These are phyloP conservation scores for Glonium stellatum DNA, from an alignment of 495 filamentous ascomycete species.

Conservation along the genomic window DNA sequence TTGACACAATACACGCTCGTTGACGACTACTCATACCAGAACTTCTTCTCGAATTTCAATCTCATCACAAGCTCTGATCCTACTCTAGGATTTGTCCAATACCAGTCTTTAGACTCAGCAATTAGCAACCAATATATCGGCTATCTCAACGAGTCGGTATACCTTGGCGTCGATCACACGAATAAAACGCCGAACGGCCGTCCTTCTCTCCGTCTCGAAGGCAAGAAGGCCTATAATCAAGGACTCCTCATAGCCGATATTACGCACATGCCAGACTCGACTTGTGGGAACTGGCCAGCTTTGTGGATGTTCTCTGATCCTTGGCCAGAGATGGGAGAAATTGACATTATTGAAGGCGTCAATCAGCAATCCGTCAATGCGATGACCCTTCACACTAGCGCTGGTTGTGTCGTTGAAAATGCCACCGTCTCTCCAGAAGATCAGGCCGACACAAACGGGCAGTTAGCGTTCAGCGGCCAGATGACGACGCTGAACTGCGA, in stretches of 20 bases:
- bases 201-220: slow-evolving; percentile 26
- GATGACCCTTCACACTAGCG: slow-evolving; percentile 32
- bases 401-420: slow-evolving; percentile 27
- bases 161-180: slow-evolving; percentile 32
- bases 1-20: slow-evolving; percentile 37
- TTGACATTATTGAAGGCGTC: slow-evolving; percentile 35
- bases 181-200: slow-evolving; percentile 25
- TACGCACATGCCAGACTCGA: slow-evolving; percentile 29
- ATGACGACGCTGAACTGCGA: slow-evolving; percentile 14
- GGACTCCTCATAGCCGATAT: slow-evolving; percentile 31
- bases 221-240: slow-evolving; percentile 24
- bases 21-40: slow-evolving; percentile 42
- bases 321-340: slow-evolving; percentile 53
- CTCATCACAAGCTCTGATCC: slow-evolving; percentile 38
- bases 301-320: slow-evolving; percentile 26
- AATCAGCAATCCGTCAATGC: slow-evolving; percentile 26
- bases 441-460: background rate
- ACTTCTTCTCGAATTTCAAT: slow-evolving; percentile 48
- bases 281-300: slow-evolving; percentile 32
- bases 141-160: slow-evolving; percentile 21
- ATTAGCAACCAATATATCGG: slow-evolving; percentile 19
- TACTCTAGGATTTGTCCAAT: slow-evolving; percentile 31
- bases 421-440: background rate
- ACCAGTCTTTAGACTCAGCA: slow-evolving; percentile 11
- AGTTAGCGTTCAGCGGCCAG: slow-evolving; percentile 3